Conservation (phyloP, 179 eudicot genomes). For the Beta macrorhiza region DNA sequence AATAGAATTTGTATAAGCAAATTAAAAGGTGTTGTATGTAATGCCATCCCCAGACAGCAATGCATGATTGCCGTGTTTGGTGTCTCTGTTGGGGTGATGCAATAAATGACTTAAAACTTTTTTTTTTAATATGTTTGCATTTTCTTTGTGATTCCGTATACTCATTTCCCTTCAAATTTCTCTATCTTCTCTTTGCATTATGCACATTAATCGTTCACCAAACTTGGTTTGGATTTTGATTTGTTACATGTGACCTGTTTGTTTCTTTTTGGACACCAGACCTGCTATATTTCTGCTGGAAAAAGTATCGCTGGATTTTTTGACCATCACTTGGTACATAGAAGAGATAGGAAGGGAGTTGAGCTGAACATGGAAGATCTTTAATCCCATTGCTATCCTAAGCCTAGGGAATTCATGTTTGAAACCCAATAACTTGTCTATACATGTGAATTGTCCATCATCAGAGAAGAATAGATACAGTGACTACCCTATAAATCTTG, state of each 20-base stretch:
- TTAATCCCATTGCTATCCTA: background rate
- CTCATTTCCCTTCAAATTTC: background rate
- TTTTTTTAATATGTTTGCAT: background rate
- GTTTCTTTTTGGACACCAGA: background rate
- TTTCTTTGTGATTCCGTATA: background rate
- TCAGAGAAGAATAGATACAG: background rate
- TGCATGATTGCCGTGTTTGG: slow-evolving; percentile 5
- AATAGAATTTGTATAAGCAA: background rate
- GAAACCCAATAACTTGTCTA: background rate
- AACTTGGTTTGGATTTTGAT: too few relatives aligned
- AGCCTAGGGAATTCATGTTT: background rate
- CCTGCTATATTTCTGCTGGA: background rate
- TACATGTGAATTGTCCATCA: background rate
- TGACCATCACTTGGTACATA: background rate
- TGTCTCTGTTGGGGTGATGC: background rate
- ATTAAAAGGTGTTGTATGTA: background rate
- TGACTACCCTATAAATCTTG: background rate
- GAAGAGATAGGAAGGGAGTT: background rate
- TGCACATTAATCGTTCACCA: background rate
- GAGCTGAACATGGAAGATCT: background rate
- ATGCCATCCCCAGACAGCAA: background rate
- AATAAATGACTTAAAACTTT: background rate
- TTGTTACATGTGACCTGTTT: background rate
- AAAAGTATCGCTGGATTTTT: background rate
- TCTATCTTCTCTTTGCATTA: background rate